Percentiles rank a stretch among this genome's conserved stretches.
Evolutionary conservation across 257 asterid species (phyloP).

Genomic region (Coffea eugenioides): DNA sequence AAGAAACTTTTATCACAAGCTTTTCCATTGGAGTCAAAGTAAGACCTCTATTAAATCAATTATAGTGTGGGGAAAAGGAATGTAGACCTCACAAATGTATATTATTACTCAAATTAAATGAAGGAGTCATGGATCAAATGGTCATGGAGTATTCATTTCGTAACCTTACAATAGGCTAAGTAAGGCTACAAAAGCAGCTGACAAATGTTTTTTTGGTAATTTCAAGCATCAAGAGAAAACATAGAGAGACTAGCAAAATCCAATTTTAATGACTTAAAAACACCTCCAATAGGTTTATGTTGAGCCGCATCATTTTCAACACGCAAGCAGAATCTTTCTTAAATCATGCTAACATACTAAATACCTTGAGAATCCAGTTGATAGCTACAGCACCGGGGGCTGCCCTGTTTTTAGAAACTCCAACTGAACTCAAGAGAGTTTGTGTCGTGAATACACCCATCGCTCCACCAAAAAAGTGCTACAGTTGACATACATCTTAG

Average conservation of each 20-base stretch:
- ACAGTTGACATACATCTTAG: conserved; percentile 10
- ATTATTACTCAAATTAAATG: not conserved
- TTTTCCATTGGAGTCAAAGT: not conserved
- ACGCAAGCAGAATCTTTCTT: not conserved
- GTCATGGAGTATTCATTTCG: not conserved
- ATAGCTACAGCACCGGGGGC: conserved; percentile 91
- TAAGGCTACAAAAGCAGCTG: not conserved
- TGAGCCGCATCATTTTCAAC: not conserved
- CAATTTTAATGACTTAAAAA: not conserved
- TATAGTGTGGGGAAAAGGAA: not conserved
- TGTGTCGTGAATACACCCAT: conserved; percentile 99
- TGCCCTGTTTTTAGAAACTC: conserved; percentile 61
- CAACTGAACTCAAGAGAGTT: conserved; percentile 81
- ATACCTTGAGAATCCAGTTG: conserved; percentile 99
- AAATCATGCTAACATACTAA: not conserved
- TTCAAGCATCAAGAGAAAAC: not conserved
- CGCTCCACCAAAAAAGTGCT: conserved; percentile 99
- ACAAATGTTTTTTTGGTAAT: not conserved
- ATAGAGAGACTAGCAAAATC: too few species aligned
- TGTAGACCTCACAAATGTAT: not conserved
- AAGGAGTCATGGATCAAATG: too few species aligned
- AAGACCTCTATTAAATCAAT: not conserved
- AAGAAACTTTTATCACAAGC: not conserved
- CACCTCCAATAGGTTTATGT: not conserved
- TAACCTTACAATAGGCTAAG: not conserved